A percentile compares a stretch with the other conserved stretches of the same genome.
These are phyloP conservation scores for Ophiostoma quercus DNA, from an alignment of 2,329 filamentous ascomycete species.

Conservation along the genomic window DNA sequence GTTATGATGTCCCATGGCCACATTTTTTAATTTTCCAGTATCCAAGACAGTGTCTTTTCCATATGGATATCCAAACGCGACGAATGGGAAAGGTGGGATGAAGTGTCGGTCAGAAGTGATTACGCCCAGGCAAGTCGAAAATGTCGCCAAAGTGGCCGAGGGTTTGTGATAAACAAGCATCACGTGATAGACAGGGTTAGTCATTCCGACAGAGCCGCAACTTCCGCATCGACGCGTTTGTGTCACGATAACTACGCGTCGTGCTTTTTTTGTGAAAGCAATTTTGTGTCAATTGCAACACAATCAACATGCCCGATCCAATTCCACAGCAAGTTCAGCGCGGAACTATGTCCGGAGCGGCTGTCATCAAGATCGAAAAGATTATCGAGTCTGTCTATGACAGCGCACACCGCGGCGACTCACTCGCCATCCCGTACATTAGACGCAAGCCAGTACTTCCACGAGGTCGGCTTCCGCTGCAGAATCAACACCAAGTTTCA, in stretches of 20 bases:
- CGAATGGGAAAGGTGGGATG: not conserved
- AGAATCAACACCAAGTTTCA: not conserved
- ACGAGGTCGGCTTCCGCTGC: not conserved
- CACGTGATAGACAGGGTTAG: not conserved
- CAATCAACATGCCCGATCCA: not conserved
- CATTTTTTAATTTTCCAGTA: not conserved
- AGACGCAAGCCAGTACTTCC: constrained; percentile 29
- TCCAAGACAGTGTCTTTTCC: not conserved
- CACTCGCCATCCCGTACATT: constrained; percentile 46
- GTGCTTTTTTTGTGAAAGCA: no score
- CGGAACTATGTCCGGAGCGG: constrained; percentile 26
- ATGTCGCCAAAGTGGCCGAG: not conserved
- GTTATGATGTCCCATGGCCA: constrained; percentile 31
- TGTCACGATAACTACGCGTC: not conserved
- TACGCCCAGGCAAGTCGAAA: not conserved
- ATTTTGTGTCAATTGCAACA: not conserved
- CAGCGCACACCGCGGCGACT: constrained; percentile 37
- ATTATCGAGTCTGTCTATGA: constrained; percentile 50
- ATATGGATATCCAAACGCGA: not conserved
- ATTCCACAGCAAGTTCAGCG: not conserved
- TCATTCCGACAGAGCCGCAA: not conserved
- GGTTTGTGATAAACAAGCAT: not conserved
- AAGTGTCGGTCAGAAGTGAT: not conserved
- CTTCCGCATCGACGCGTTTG: not conserved
- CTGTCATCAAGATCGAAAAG: constrained; percentile 51